Percentiles rank a stretch among this genome's conserved stretches.
phyloP scores from a whole-genome alignment of 2,329 filamentous ascomycete genomes.

The Diaporthe caulivora region DNA sequence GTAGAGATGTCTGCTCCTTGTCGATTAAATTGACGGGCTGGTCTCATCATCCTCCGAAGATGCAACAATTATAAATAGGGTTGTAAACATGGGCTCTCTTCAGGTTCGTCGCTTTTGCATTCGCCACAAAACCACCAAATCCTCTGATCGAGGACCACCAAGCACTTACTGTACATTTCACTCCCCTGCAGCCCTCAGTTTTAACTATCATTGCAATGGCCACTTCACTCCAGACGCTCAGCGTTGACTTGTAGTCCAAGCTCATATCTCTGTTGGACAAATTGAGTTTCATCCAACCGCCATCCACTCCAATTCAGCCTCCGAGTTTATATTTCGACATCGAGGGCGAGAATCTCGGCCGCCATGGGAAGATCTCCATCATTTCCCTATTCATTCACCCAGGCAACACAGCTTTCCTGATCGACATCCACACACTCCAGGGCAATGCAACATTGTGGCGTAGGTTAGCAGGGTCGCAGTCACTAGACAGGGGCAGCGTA shows the following conservation, averaged over 20 bases:
- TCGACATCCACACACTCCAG: slow-evolving; percentile 58
- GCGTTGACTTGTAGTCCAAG: not conserved
- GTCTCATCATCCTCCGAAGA: not conserved
- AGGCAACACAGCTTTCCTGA: slow-evolving; percentile 51
- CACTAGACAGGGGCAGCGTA: too few species aligned
- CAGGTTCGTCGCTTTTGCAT: not conserved
- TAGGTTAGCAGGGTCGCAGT: too few species aligned
- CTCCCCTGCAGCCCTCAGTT: not conserved
- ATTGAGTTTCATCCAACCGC: not conserved
- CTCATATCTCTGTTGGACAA: not conserved
- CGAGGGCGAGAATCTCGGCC: slow-evolving; percentile 24
- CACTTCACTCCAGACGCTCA: not conserved
- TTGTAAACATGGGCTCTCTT: not conserved
- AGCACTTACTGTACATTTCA: not conserved
- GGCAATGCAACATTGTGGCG: too few species aligned
- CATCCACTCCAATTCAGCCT: not conserved
- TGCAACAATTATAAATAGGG: not conserved
- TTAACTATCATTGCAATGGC: not conserved
- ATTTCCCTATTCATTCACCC: slow-evolving; percentile 33
- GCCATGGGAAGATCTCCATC: slow-evolving; percentile 38
- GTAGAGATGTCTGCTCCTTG: not conserved
- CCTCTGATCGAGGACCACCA: not conserved
- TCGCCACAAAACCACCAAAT: not conserved
- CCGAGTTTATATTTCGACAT: not conserved
- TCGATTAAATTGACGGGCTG: not conserved